Conservation (phyloP, 257 asterid genomes). For the Solanum tacnaense region DNA sequence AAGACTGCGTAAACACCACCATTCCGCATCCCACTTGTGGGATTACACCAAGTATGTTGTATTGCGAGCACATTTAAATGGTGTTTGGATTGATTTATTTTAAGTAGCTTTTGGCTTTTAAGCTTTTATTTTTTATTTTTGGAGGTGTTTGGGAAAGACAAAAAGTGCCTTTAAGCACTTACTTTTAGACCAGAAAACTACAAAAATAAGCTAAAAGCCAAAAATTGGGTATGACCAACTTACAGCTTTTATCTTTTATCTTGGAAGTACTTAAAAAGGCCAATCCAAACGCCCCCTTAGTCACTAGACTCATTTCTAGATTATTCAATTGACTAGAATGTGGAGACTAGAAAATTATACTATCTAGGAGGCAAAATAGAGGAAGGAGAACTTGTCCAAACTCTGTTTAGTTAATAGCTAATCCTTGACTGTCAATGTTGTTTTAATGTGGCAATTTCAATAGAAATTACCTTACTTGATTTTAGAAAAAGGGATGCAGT, state of each 20-base stretch:
- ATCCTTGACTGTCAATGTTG: neutral
- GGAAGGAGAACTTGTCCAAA: neutral
- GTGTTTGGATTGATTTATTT: neutral
- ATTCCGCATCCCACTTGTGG: neutral
- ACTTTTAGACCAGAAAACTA: neutral
- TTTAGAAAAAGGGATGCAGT: neutral
- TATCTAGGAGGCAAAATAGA: neutral
- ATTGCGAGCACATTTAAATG: neutral
- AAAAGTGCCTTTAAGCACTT: neutral
- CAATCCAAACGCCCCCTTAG: neutral
- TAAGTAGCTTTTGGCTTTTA: neutral
- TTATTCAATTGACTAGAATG: neutral
- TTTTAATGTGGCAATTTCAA: neutral
- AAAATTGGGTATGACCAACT: neutral
- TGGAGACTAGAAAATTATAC: neutral
- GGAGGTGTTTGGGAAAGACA: neutral
- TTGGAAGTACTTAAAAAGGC: neutral
- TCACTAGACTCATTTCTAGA: neutral
- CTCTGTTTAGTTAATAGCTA: neutral
- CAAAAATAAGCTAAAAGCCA: neutral
- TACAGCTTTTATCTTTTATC: neutral
- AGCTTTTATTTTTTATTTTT: no score
- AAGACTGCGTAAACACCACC: neutral
- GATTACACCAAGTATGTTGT: neutral
- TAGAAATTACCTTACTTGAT: neutral